Percentiles rank a stretch among this genome's conserved stretches.
Conservation (phyloP, 192 early-diverging fungal species). For the Rhizophagus sp. region DNA sequence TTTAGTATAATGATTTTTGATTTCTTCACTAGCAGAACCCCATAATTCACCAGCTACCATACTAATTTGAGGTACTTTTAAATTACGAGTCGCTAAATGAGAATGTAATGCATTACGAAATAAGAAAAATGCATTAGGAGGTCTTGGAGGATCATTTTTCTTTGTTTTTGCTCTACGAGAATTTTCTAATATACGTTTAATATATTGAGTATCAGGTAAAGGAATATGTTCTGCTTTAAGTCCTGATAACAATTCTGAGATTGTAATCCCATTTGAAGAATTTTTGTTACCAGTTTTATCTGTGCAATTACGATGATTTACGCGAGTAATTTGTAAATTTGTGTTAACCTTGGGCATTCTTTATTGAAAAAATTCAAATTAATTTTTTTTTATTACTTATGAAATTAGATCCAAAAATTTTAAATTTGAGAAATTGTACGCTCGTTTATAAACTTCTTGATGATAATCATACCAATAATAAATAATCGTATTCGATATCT, state of each 20-base stretch:
- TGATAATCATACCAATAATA: neutral
- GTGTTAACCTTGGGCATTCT: neutral
- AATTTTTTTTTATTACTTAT: too few species aligned
- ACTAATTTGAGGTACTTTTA: slow-evolving; percentile 31
- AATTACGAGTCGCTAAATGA: slow-evolving; percentile 2
- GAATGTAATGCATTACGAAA: slow-evolving; percentile 26
- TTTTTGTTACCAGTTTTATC: neutral
- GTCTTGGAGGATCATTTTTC: slow-evolving; percentile 25
- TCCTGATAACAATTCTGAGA: neutral
- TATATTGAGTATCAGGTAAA: slow-evolving; percentile 17
- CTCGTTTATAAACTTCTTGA: neutral
- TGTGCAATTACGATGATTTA: neutral
- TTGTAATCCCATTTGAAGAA: neutral
- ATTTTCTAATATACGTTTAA: slow-evolving; percentile 15
- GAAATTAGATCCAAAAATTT: too few species aligned
- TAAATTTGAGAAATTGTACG: neutral
- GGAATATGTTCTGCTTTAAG: slow-evolving; percentile 24
- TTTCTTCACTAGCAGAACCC: neutral
- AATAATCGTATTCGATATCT: neutral
- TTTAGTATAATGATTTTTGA: slow-evolving; percentile 7
- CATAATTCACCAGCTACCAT: slow-evolving; percentile 20
- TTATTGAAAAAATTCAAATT: too few species aligned
- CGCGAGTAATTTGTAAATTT: neutral
- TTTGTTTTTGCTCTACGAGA: slow-evolving; percentile 19
- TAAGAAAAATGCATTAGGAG: slow-evolving; percentile 30